phyloP scores from a whole-genome alignment of 352 stramenopile genomes.

The Porosira glacialis region DNA sequence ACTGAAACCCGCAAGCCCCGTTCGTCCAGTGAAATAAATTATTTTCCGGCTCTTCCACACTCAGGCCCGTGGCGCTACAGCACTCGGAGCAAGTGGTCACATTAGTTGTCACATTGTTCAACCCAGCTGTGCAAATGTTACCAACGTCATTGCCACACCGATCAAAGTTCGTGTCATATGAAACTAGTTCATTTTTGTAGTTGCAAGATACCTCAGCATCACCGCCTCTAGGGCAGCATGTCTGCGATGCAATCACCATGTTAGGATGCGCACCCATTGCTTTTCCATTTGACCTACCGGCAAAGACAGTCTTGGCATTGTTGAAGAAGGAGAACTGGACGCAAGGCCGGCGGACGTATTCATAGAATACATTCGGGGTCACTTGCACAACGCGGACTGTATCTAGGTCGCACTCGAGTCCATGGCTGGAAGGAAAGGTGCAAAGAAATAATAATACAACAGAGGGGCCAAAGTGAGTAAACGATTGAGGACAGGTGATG shows the following conservation, averaged over 20 bases:
- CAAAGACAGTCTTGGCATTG: conserved; percentile 58
- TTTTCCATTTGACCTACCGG: conserved; percentile 28
- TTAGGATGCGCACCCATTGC: conserved; percentile 56
- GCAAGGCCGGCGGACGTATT: conserved; percentile 71
- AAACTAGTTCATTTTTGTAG: too few species aligned
- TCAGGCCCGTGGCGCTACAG: conserved; percentile 53
- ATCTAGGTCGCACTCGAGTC: conserved; percentile 66
- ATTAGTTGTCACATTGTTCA: conserved; percentile 32
- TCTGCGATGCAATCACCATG: too few species aligned
- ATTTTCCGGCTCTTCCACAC: conserved; percentile 29
- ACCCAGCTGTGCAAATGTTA: conserved; percentile 17
- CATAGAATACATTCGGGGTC: conserved; percentile 60
- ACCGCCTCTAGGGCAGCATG: too few species aligned
- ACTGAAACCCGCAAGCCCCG: conserved; percentile 43
- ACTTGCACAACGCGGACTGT: conserved; percentile 67
- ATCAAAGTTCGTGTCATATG: too few species aligned
- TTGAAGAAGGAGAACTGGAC: conserved; percentile 69
- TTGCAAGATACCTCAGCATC: too few species aligned
- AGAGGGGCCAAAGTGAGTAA: too few species aligned
- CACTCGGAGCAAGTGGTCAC: conserved; percentile 4
- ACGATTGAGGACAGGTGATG: too few species aligned
- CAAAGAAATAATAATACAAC: too few species aligned
- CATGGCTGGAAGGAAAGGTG: conserved; percentile 31
- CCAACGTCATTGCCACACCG: conserved; percentile 48
- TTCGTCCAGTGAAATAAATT: conserved; percentile 51